phyloP scores from a whole-genome alignment of 805 yeast species.

The Candida yuanshanica region DNA sequence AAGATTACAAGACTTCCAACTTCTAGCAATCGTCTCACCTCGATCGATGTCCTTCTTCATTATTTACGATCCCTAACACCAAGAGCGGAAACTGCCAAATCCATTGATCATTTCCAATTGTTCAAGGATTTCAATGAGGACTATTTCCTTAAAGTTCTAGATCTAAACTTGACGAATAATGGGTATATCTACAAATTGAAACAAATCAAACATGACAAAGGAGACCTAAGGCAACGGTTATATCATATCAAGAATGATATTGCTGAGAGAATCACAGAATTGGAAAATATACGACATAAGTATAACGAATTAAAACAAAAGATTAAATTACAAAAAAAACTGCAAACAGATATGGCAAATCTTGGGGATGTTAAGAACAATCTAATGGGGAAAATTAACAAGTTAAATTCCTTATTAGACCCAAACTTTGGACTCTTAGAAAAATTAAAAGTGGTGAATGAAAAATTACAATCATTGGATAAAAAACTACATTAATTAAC shows the following conservation, averaged over 20 bases:
- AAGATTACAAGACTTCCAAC: conserved; percentile 23
- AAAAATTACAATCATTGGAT: conserved; percentile 9
- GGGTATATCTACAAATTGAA: conserved; percentile 25
- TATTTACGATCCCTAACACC: conserved; percentile 7
- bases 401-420: conserved; percentile 24
- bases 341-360: conserved; percentile 8
- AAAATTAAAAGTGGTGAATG: conserved; percentile 10
- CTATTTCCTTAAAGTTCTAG: conserved; percentile 30
- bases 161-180: conserved; percentile 31
- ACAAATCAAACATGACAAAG: conserved; percentile 25
- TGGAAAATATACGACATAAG: conserved; percentile 21
- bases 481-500: not conserved
- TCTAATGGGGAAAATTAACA: conserved; percentile 21
- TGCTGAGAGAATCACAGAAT: conserved; percentile 17
- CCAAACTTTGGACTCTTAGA: conserved; percentile 20
- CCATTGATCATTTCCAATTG: conserved; percentile 5
- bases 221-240: conserved; percentile 25
- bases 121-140: conserved; percentile 21
- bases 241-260: conserved; percentile 26
- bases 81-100: not conserved
- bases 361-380: not conserved
- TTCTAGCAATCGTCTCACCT: conserved; percentile 16
- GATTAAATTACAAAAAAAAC: conserved; percentile 14
- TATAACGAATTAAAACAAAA: conserved; percentile 19
- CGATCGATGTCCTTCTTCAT: conserved; percentile 16